Evolutionary conservation across 768 basidiomycete genomes (phyloP).

Genomic region (Suillus hirtellus): DNA sequence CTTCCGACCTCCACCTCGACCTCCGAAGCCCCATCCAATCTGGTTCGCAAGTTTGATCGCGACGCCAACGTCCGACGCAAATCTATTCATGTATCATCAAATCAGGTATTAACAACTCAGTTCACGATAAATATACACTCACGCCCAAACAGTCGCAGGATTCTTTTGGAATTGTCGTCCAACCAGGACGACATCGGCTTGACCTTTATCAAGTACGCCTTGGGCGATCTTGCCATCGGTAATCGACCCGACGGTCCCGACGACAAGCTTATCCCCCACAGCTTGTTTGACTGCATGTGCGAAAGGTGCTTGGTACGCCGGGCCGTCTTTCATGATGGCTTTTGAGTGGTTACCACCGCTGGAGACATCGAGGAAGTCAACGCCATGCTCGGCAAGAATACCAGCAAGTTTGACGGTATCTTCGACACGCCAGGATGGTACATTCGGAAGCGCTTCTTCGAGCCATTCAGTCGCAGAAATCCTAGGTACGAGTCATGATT

Average conservation of each 20-base stretch:
- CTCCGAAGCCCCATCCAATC: conserved; percentile 54
- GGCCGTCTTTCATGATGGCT: conserved; percentile 29
- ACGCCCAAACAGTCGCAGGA: conserved; percentile 46
- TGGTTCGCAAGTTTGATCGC: conserved; percentile 48
- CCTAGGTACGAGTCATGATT: conserved; percentile 29
- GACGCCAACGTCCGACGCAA: conserved; percentile 58
- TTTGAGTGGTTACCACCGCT: conserved; percentile 56
- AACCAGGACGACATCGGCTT: conserved; percentile 49
- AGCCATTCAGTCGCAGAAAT: conserved; percentile 78
- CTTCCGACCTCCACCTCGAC: conserved; percentile 29
- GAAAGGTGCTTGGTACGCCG: conserved; percentile 57
- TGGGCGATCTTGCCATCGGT: conserved; percentile 43
- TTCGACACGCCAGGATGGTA: conserved; percentile 66
- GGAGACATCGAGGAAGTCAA: conserved; percentile 77
- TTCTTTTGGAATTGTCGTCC: conserved; percentile 62
- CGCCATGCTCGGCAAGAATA: conserved; percentile 60
- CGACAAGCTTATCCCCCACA: conserved; percentile 41
- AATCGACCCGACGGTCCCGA: conserved; percentile 29
- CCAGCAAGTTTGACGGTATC: conserved; percentile 65
- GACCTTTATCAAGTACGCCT: conserved; percentile 41
- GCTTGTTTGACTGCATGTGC: conserved; percentile 53
- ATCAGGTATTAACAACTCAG: background rate
- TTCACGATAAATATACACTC: conserved; percentile 15
- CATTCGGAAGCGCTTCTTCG: conserved; percentile 54
- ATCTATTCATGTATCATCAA: conserved; percentile 20